These are phyloP conservation scores for Aureobasidium uvarum DNA, from an alignment of 2,329 filamentous ascomycete species.

Conservation along the genomic window DNA sequence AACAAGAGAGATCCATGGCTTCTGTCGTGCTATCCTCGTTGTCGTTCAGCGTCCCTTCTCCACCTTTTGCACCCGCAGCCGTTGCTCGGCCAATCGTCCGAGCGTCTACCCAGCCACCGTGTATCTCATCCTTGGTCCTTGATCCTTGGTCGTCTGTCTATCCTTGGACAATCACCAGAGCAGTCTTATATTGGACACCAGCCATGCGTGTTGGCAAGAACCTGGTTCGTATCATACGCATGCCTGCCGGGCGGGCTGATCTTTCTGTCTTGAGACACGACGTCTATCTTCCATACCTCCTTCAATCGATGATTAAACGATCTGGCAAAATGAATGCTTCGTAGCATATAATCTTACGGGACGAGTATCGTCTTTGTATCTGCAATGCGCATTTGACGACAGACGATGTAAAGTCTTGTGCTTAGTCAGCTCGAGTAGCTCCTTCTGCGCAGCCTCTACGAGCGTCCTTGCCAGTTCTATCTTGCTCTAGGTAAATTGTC, in stretches of 20 bases:
- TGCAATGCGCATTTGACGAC: no score
- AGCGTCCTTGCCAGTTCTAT: no score
- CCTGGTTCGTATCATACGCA: neutral
- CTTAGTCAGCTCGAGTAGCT: no score
- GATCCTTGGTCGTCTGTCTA: neutral
- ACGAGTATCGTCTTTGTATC: no score
- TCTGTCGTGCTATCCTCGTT: slow-evolving; percentile 20
- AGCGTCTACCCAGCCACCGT: slow-evolving; percentile 23
- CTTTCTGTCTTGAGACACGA: neutral
- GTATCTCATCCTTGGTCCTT: neutral
- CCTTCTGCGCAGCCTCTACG: no score
- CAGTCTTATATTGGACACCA: slow-evolving; percentile 7
- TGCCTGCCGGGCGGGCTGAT: slow-evolving; percentile 8
- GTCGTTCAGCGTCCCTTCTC: slow-evolving; percentile 8
- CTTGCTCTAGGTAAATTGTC: no score
- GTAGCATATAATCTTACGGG: no score
- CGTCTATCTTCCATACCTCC: neutral
- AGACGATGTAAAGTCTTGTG: no score
- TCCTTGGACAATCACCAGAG: neutral
- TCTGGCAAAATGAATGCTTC: no score
- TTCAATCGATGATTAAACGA: neutral
- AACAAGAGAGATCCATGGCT: neutral
- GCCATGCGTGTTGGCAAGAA: slow-evolving; percentile 4
- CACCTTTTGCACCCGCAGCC: neutral
- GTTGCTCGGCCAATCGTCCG: slow-evolving; percentile 19